phyloP scores from a whole-genome alignment of 2,329 filamentous ascomycete species.

The Incumbomyces delicatus region DNA sequence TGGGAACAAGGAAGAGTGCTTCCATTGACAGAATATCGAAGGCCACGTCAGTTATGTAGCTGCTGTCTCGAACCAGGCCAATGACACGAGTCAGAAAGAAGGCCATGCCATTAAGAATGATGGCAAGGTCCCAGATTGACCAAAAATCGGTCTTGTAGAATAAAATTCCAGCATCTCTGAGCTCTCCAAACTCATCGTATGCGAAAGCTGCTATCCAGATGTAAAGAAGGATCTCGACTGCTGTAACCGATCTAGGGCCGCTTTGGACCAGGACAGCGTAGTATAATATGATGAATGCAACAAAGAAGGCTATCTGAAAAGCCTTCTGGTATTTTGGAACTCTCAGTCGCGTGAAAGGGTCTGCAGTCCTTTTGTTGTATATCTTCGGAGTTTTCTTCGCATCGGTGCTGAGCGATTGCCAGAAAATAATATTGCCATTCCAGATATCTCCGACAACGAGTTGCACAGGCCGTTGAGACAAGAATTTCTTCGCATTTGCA shows the following conservation, averaged over 20 bases:
- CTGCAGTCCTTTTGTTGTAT: slow-evolving; percentile 58
- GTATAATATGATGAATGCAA: slow-evolving; percentile 66
- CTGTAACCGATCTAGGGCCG: slow-evolving; percentile 55
- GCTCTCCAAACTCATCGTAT: slow-evolving; percentile 78
- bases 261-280: slow-evolving; percentile 75
- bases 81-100: slow-evolving; percentile 62
- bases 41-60: slow-evolving; percentile 60
- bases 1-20: slow-evolving; percentile 78
- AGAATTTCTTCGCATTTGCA: slow-evolving; percentile 71
- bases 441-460: slow-evolving; percentile 76
- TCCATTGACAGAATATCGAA: slow-evolving; percentile 87
- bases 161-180: slow-evolving; percentile 72
- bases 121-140: slow-evolving; percentile 64
- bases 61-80: slow-evolving; percentile 53
- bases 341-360: slow-evolving; percentile 64
- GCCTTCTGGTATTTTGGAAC: slow-evolving; percentile 78
- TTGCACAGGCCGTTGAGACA: slow-evolving; percentile 70
- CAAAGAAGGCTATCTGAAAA: slow-evolving; percentile 75
- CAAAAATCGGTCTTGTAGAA: slow-evolving; percentile 80
- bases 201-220: slow-evolving; percentile 80
- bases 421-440: slow-evolving; percentile 79
- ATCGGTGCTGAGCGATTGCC: slow-evolving; percentile 65
- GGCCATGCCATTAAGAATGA: slow-evolving; percentile 60
- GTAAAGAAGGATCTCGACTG: slow-evolving; percentile 63
- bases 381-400: slow-evolving; percentile 66